Base-by-base conservation (phyloP, 2,329 filamentous ascomycete species). In the Epichloe baconii region DNA sequence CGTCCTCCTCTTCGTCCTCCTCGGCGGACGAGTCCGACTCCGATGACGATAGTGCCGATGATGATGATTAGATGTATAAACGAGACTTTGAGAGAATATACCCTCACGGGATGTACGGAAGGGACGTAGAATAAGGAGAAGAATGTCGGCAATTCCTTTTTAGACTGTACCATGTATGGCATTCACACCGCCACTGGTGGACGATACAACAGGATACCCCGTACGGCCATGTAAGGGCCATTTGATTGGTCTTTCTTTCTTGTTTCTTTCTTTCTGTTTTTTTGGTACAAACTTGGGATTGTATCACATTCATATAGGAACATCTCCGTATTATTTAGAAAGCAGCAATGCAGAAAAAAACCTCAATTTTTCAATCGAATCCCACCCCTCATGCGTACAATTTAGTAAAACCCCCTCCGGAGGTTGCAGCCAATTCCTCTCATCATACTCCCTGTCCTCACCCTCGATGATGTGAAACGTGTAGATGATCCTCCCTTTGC, bases 401-500 rank as follows among this genome's bases (percentile, higher is more conserved):
- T 64, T 70, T 84, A 6, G 85, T 90, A 63, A 98, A 96, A 0
- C 88, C 90, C 42, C 78, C 41, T 75, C 72, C 0, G 88, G 85
- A 52, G 90, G 88, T 71, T 96, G 91, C 66, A 98, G 68, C 93
- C 93, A 97, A 68, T 98, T 98, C 68, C 77, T 76, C 68, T 78
- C 77, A 68, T 97, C 93, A 66, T 97, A 98, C 50, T 71, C 73
- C 43, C 82, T 73, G 0, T 68, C 76, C 19, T 85, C 78, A 0
- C 85, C 86, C 70, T 97, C 93, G 62, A 97, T 97, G 52, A 95
- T 80, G 71, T 98, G 93, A 66, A 97, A 98, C 0, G 93, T 97
- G 68, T 97, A 98, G 50, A 96, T 95, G 64, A 93, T 94, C 57
- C 91, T 77, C 21, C 90, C 73, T 88, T 91, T 56, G 77, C 69